Evolutionary conservation across 2,329 filamentous ascomycete species (phyloP), one percentile per base, ranked within the genome.

Genomic region (Sarocladium kiliense): DNA sequence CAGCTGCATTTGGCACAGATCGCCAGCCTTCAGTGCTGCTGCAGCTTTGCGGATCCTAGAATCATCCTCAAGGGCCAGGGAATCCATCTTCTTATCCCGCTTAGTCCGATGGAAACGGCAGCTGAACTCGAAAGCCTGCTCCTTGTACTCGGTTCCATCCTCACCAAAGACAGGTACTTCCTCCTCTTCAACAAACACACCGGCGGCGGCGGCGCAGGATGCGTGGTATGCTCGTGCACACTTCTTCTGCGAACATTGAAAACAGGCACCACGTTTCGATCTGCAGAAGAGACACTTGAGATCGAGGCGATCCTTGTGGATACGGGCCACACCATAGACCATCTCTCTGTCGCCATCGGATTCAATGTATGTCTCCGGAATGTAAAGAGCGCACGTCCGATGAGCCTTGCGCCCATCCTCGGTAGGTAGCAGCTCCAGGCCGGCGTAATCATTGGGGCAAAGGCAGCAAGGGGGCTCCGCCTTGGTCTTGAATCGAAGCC

Each of bases 271-370:
- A 56, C 88, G 89, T 70, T 94, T 95, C 30, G 91, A 95, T 32
- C 92, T 89, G 67, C 94, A 99, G 73, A 90, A 96, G 58, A 96
- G 85, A 70, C 94, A 99, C 71, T 96, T 96, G 62, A 97, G 85
- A 25, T 95, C 91, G 62, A 96, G 75, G 19, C 93, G 88, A 55
- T 89, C 90, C 69, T 94, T 93, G 66, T 89, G 86, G 61, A 97
- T 91, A 58, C 84, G 83, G n/a, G 82, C 80, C 53, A 91, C 82
- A 61, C 95, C 93, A 61, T 82, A 88, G 23, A 97, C 81, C 10
- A 84, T 80, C 58, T 96, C 91, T 50, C 80, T 76, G 27, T 81
- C 88, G 58, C 88, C 83, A 11, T 87, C 80, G 2, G 77, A 80
- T 54, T 90, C 86, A 59, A 97, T 88, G 66, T 84, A 95, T 0